Percentiles rank a stretch among this genome's conserved stretches.
Evolutionary conservation across 306 rosid species (phyloP).

Genomic region (Benincasa hispida): DNA sequence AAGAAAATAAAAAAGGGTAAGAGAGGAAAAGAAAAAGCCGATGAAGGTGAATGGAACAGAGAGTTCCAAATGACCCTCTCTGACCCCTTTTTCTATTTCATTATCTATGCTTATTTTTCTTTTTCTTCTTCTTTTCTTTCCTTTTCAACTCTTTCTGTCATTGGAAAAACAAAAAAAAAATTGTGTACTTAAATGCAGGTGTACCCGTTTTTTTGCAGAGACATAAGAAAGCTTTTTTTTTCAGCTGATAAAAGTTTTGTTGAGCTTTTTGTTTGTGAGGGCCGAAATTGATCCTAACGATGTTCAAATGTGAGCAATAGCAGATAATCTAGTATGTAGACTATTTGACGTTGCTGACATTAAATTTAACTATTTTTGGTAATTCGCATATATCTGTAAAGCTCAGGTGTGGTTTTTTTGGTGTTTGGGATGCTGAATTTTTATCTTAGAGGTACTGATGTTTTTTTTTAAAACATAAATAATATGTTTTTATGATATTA

Average conservation of each 20-base stretch:
- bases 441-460: too few species aligned
- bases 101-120: not conserved
- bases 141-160: not conserved
- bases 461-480: too few species aligned
- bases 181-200: not conserved
- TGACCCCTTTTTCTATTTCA: not conserved
- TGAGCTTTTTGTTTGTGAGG: not conserved
- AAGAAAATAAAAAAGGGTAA: not conserved
- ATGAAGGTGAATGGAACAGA: not conserved
- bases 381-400: too few species aligned
- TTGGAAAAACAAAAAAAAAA: not conserved
- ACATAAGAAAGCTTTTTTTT: not conserved
- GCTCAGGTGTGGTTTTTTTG: too few species aligned
- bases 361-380: too few species aligned
- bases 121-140: not conserved
- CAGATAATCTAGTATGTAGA: too few species aligned
- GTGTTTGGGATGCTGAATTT: too few species aligned
- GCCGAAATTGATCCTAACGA: too few species aligned
- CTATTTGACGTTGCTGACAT: too few species aligned
- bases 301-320: too few species aligned
- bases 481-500: too few species aligned
- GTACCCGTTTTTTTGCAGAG: not conserved
- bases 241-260: not conserved
- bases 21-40: not conserved
- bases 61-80: not conserved